A percentile compares a stretch with the other conserved stretches of the same genome.
Conservation (phyloP, 257 asterid species). For the Paulownia fortunei region DNA sequence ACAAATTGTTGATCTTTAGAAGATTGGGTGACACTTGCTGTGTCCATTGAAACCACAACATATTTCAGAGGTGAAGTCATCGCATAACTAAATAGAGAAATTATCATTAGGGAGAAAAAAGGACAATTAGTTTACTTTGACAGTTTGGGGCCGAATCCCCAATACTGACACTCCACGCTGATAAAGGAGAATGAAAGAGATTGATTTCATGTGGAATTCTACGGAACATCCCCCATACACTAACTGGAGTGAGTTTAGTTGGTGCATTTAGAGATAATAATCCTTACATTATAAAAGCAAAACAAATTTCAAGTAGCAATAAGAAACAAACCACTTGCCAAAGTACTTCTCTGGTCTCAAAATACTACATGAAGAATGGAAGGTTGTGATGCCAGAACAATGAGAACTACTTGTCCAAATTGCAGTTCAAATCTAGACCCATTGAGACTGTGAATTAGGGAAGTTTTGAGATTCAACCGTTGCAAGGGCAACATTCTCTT, state of each 20-base stretch:
- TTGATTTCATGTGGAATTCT: neutral
- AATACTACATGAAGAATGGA: neutral
- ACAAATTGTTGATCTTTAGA: no score
- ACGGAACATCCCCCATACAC: neutral
- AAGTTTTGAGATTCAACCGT: no score
- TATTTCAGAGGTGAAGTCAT: neutral
- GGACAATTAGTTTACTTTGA: neutral
- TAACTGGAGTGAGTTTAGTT: neutral
- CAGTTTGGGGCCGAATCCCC: neutral
- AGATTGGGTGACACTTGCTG: no score
- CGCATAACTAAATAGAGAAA: neutral
- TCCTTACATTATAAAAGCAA: neutral
- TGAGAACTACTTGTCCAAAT: no score
- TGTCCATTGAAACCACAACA: neutral
- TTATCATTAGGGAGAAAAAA: neutral
- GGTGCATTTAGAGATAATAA: neutral
- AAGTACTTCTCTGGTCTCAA: neutral
- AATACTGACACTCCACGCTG: neutral
- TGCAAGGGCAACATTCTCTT: no score
- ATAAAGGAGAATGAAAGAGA: neutral
- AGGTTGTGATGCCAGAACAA: no score
- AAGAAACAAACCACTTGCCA: neutral
- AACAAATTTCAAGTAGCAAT: neutral
- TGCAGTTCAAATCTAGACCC: no score
- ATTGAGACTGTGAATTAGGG: no score